Evolutionary conservation across 306 rosid species (phyloP).

Genomic region (Pterocarpus macrocarpus): DNA sequence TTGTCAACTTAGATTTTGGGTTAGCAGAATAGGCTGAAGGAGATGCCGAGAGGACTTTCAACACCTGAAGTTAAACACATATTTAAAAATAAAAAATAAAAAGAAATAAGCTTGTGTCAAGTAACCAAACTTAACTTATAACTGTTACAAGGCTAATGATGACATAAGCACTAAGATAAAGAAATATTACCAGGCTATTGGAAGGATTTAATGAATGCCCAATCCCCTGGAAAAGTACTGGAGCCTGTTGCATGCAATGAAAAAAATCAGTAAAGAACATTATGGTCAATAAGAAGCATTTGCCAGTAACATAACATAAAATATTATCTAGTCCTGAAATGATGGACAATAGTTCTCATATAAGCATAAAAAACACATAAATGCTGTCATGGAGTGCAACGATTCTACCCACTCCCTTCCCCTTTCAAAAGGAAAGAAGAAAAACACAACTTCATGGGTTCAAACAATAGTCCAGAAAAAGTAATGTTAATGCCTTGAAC

Average conservation of each 20-base stretch:
- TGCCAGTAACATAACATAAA: background rate
- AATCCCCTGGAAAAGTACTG: conserved; percentile 93
- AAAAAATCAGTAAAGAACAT: conserved; percentile 44
- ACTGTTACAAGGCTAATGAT: conserved; percentile 29
- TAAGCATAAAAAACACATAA: background rate
- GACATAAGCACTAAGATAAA: conserved; percentile 23
- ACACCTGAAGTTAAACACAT: conserved; percentile 63
- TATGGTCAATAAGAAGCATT: conserved; percentile 6
- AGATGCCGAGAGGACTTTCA: conserved; percentile 91
- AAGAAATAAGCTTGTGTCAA: background rate
- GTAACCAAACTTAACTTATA: conserved; percentile 39
- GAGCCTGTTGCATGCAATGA: conserved; percentile 75
- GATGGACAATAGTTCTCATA: background rate
- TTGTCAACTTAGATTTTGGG: conserved; percentile 80
- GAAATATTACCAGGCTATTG: conserved; percentile 82
- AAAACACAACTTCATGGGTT: conserved; percentile 2
- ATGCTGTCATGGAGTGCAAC: background rate
- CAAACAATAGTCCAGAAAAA: background rate
- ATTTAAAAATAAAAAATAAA: background rate
- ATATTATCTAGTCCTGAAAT: background rate
- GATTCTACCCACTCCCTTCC: background rate
- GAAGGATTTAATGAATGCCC: conserved; percentile 88
- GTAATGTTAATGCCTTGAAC: conserved; percentile 7
- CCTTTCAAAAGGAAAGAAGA: background rate
- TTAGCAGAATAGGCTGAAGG: conserved; percentile 92